A percentile compares a stretch with the other conserved stretches of the same genome.
Conservation (phyloP, 179 eudicot species). For the Heliamphora pulchella region DNA sequence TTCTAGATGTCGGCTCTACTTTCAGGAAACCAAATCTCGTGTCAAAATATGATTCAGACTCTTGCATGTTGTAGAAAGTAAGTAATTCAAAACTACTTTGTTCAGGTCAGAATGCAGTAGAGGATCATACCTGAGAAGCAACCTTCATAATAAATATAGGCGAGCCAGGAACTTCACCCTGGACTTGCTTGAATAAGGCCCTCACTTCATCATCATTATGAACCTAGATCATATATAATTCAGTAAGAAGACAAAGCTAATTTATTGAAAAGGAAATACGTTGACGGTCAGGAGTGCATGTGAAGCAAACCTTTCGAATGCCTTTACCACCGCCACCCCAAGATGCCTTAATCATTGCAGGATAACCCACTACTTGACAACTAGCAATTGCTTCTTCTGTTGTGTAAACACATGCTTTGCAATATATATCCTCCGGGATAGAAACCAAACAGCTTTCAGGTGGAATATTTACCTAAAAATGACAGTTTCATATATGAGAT, state of each 20-base stretch:
- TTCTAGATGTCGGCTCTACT: slow-evolving; percentile 94
- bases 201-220: slow-evolving; percentile 96
- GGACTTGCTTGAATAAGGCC: slow-evolving; percentile 98
- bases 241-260: not conserved
- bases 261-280: slow-evolving; percentile 5
- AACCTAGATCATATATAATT: slow-evolving; percentile 43
- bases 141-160: slow-evolving; percentile 98
- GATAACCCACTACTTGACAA: slow-evolving; percentile 95
- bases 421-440: slow-evolving; percentile 86
- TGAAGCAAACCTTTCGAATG: slow-evolving; percentile 81
- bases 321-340: slow-evolving; percentile 99
- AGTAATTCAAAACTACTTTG: not conserved
- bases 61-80: not conserved
- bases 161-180: slow-evolving; percentile 99
- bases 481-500: not conserved
- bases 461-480: slow-evolving; percentile 72
- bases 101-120: slow-evolving; percentile 12
- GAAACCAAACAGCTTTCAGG: slow-evolving; percentile 67
- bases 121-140: slow-evolving; percentile 82
- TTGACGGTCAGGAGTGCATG: not conserved
- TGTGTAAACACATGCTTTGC: slow-evolving; percentile 80
- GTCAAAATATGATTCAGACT: slow-evolving; percentile 13
- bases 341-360: slow-evolving; percentile 99
- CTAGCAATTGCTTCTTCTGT: slow-evolving; percentile 95
- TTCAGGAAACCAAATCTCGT: slow-evolving; percentile 9